Base-by-base conservation (phyloP, 805 yeast species). In the Ogataea parapolymorpha region DNA sequence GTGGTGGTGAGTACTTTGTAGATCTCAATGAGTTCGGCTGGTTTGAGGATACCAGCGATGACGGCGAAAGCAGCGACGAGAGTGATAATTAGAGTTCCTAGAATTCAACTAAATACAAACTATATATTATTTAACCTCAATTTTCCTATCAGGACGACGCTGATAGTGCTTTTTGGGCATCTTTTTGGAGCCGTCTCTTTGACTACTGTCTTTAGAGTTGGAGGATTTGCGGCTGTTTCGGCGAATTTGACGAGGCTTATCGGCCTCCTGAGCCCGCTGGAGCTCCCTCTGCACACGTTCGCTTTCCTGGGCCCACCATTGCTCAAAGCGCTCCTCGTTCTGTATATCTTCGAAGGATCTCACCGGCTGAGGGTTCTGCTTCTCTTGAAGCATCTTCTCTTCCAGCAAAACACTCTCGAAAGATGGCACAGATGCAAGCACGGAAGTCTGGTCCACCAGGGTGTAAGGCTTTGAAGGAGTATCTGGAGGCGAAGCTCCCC, bases 241-340 rank as follows among this genome's bases (percentile, higher is more conserved):
- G 38, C 41, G 41, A 6, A 29, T 13, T 23, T 40, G 34, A 32
- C 26, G 41, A 40, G 37, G 34, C 25, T 26, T 36, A 46, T 44
- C 14, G 32, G 26, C 16, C 27, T 36, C 5, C 51, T 49, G 53
- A 65, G 49, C 41, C 63, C 64, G 24, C 54, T 53, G 49, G 50
- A 67, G 49, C 44, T 66, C 66, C 18, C 54, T 55, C 56, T 83
- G 91, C 6, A 82, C 83, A 37, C 74, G 68, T n/a, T 69, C 68
- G 40, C 87, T 72, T 55, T 89, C 96, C 49, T 77, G 79, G 26
- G 77, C 83, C 90, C 95, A 89, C 96, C 96, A 89, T 45, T 67
- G 73, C 22, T 82, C 89, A 66, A 89, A 89, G 55, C 82, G 88
- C 54, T 85, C 86, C 48, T 89, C 96, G 49, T 81, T 82, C 55